Evolutionary conservation across 768 basidiomycete genomes (phyloP), one percentile per base, ranked within the genome.

Genomic region (Naematelia aurantialba): DNA sequence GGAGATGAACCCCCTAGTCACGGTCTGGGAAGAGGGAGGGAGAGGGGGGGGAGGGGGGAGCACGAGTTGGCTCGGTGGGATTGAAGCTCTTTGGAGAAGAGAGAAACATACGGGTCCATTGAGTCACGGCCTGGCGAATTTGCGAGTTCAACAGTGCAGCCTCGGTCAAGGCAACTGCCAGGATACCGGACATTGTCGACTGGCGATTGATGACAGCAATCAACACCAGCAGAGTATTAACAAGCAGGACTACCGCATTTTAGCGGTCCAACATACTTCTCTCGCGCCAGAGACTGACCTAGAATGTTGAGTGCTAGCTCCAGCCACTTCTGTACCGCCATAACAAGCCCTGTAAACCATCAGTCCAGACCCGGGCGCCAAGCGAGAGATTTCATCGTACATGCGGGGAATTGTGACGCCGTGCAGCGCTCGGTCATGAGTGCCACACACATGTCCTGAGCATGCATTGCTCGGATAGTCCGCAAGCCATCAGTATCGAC

Each of bases 391-490:
- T n/a, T 22, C 10, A 49, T n/a, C 13, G 13, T 26, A 60, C 60
- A 63, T 8, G 58, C 62, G 31, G 62, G 62, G 47, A 45, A 44
- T 46, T 63, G 62, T 11, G 63, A 63, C 13, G 62, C 31, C 4
- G 62, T 63, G 21, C 52, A 24, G 5, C 52, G 52, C 22, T 31
- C 26, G 17, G 62, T 59, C 29, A 42, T 63, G 44, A 59, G 11
- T 4, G 21, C 27, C 17, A 19, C n/a, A 25, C 62, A 63, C 13
- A 19, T 29, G 2, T 24, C 49, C 29, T 63, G 52, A 13, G 57
- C 54, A n/a, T 45, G 12, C 62, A 63, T 63, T 11, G 62, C 62
- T 45, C 62, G 62, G 45, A 63, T 59, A 4, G 62, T 63, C 1
- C 57, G 25, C 13, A 63, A 29, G 10, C 62, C 62, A 46, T 59